These are phyloP conservation scores for Flaveria bidentis DNA, from an alignment of 129 eudicot species.

Conservation along the genomic window DNA sequence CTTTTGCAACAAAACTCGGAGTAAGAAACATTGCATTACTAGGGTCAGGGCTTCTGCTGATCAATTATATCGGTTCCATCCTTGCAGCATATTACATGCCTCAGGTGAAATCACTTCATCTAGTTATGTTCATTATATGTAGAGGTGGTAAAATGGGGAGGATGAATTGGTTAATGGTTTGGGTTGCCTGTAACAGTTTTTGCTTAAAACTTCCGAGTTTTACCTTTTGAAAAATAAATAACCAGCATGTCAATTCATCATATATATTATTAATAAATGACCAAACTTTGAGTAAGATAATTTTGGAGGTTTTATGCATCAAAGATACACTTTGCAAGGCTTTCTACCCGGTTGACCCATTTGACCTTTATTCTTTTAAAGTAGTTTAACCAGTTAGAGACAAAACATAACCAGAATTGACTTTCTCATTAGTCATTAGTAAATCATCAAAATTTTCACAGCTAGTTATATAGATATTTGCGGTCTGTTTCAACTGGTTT, in stretches of 20 bases:
- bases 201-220: neutral
- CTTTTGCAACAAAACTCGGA: constrained; percentile 97
- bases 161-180: neutral
- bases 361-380: neutral
- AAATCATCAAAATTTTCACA: neutral
- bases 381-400: neutral
- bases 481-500: neutral
- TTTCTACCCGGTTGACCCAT: constrained; percentile 5
- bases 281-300: neutral
- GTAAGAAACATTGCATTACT: constrained; percentile 89
- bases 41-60: constrained; percentile 85
- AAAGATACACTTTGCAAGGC: neutral
- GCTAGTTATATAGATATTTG: neutral
- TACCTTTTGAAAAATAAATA: neutral
- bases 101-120: constrained; percentile 49
- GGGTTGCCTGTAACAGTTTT: neutral
- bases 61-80: constrained; percentile 80
- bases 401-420: neutral
- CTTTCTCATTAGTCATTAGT: neutral
- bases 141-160: neutral
- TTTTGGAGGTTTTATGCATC: neutral
- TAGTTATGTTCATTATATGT: constrained; percentile 1
- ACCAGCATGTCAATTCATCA: neutral
- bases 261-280: neutral
- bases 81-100: constrained; percentile 85